These are phyloP conservation scores for Quercus mongolica DNA, from an alignment of 306 rosid genomes.

Conservation along the genomic window DNA sequence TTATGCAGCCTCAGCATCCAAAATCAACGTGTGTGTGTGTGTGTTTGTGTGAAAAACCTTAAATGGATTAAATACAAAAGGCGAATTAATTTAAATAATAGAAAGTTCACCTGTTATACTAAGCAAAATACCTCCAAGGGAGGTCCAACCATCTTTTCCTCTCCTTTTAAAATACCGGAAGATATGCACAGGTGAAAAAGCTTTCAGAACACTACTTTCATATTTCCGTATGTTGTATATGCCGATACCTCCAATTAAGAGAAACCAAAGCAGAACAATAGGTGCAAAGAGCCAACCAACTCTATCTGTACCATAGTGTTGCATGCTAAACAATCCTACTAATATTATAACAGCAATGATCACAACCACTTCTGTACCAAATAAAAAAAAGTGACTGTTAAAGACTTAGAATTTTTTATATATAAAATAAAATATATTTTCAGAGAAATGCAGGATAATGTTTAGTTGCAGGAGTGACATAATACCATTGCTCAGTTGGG, in stretches of 20 bases:
- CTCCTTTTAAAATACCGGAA: conserved; percentile 73
- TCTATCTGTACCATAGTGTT: conserved; percentile 90
- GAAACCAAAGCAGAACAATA: conserved; percentile 91
- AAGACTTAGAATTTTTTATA: conserved; percentile 14
- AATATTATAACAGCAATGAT: conserved; percentile 82
- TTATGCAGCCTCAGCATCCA: conserved; percentile 27
- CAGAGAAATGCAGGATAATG: conserved; percentile 7
- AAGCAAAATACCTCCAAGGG: conserved; percentile 96
- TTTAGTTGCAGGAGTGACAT: conserved; percentile 21
- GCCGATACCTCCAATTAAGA: conserved; percentile 91
- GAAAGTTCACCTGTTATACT: conserved; percentile 80
- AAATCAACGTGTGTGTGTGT: background rate
- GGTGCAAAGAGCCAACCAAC: conserved; percentile 99
- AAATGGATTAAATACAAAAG: background rate
- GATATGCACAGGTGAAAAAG: conserved; percentile 79
- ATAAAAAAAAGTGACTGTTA: conserved; percentile 24
- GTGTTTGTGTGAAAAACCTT: background rate
- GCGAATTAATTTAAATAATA: background rate
- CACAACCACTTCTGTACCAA: conserved; percentile 67
- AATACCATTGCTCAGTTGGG: conserved; percentile 57
- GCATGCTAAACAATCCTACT: conserved; percentile 88
- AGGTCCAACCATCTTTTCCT: conserved; percentile 75
- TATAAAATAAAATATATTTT: background rate
- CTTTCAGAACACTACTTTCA: conserved; percentile 68
- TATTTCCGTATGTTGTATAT: conserved; percentile 80